phyloP scores from a whole-genome alignment of 441 rosid genomes.

The Flueggea neowawraea region DNA sequence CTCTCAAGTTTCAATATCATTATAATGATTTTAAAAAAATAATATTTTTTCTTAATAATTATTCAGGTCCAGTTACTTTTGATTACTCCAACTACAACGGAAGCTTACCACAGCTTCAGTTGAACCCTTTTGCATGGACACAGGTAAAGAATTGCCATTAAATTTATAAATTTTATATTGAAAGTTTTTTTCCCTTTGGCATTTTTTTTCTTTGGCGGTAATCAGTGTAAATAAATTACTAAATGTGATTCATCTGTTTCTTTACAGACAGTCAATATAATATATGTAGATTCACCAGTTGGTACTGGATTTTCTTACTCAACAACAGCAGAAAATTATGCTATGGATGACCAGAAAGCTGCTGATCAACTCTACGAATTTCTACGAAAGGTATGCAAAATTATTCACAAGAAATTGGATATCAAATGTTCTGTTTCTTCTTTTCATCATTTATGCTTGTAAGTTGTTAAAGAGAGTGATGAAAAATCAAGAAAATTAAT shows the following conservation, averaged over 20 bases:
- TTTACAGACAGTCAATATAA: constrained; percentile 51
- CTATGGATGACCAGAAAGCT: constrained; percentile 42
- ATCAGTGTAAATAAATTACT: too few relatives aligned
- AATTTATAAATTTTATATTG: neutral
- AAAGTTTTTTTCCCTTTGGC: neutral
- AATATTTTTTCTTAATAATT: neutral
- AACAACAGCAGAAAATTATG: constrained; percentile 25
- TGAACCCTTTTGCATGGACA: constrained; percentile 74
- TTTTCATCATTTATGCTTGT: too few relatives aligned
- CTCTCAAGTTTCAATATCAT: too few relatives aligned
- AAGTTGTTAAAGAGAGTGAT: too few relatives aligned
- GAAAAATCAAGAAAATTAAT: too few relatives aligned
- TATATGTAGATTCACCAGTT: constrained; percentile 65
- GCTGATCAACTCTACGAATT: constrained; percentile 36
- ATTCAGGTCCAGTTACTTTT: constrained; percentile 60
- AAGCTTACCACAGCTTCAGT: constrained; percentile 51
- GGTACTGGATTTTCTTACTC: constrained; percentile 74
- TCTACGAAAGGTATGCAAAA: constrained; percentile 41
- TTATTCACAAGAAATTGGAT: neutral
- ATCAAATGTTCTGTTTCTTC: too few relatives aligned
- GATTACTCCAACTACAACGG: constrained; percentile 49
- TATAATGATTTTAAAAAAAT: too few relatives aligned
- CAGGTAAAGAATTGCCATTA: constrained; percentile 23
- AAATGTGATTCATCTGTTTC: neutral
- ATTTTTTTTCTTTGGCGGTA: too few relatives aligned